Evolutionary conservation across 345 rosid species (phyloP).

Genomic region (Eutrema japonicum): DNA sequence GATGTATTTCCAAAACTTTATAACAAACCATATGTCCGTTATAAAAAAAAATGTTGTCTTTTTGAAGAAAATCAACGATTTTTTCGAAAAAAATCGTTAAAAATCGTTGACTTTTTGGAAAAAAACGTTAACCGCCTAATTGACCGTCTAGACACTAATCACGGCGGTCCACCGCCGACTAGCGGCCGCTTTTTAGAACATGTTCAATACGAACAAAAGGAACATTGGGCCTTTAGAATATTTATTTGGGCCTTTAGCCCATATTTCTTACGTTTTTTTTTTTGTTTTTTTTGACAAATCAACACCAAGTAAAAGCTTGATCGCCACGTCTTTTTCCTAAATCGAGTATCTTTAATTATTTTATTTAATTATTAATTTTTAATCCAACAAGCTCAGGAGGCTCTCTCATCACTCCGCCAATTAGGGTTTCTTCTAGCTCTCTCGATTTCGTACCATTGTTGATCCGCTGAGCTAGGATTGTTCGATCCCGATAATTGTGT

Average conservation of each 20-base stretch:
- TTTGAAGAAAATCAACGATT: too few relatives aligned
- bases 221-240: background rate
- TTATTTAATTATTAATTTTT: background rate
- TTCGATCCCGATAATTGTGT: constrained; percentile 25
- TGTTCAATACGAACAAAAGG: background rate
- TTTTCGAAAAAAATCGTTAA: too few relatives aligned
- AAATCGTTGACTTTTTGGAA: too few relatives aligned
- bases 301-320: constrained; percentile 31
- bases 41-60: too few relatives aligned
- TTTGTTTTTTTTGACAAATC: background rate
- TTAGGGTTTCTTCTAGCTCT: constrained; percentile 39
- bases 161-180: too few relatives aligned
- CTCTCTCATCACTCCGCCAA: constrained; percentile 30
- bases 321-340: constrained; percentile 29
- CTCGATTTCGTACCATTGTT: constrained; percentile 29
- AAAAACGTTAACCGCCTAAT: too few relatives aligned
- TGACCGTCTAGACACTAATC: too few relatives aligned
- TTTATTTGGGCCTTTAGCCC: constrained; percentile 13
- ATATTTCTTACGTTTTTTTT: background rate
- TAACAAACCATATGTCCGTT: too few relatives aligned
- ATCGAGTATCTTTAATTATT: background rate
- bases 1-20: too few relatives aligned
- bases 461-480: constrained; percentile 33
- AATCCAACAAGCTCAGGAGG: constrained; percentile 12
- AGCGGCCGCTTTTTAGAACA: too few relatives aligned